These are phyloP conservation scores for Pythium phragmiticola DNA, from an alignment of 352 stramenopile genomes.

Conservation along the genomic window DNA sequence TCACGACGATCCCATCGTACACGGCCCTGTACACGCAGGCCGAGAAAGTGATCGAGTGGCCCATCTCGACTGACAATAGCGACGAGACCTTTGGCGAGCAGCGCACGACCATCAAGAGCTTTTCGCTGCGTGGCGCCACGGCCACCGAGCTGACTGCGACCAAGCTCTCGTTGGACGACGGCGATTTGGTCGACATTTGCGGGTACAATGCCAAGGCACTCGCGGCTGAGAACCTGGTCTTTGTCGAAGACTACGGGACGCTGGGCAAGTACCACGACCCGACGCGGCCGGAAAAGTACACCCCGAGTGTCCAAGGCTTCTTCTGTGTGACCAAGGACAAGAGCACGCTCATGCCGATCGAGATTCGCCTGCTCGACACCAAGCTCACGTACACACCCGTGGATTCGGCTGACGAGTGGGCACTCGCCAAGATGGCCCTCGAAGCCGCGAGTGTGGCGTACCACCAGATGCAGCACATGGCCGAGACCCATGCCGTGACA, in stretches of 20 bases:
- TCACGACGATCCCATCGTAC: conserved; percentile 4
- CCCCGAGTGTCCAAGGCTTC: conserved; percentile 10
- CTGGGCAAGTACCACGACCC: conserved; percentile 19
- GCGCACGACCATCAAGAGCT: conserved; percentile 32
- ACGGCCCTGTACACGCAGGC: conserved; percentile 12
- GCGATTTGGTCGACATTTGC: no score
- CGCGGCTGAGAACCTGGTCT: background rate
- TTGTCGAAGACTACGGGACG: conserved; percentile 11
- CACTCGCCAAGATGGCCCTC: conserved; percentile 26
- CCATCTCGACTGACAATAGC: conserved; percentile 32
- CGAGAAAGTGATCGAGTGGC: background rate
- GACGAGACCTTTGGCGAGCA: conserved; percentile 39
- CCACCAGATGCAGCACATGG: conserved; percentile 24
- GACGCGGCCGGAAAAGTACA: conserved; percentile 10
- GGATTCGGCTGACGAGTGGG: conserved; percentile 20
- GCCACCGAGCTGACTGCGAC: no score
- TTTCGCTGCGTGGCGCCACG: background rate
- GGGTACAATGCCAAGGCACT: no score
- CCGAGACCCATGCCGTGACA: conserved; percentile 25
- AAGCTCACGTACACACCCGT: conserved; percentile 18
- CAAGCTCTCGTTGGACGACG: no score
- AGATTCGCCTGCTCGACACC: conserved; percentile 22
- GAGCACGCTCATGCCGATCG: background rate
- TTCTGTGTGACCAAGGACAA: background rate
- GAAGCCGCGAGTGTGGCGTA: conserved; percentile 11